Evolutionary conservation across 1,284 basidiomycete genomes (phyloP).

Genomic region (Athelia sp.): DNA sequence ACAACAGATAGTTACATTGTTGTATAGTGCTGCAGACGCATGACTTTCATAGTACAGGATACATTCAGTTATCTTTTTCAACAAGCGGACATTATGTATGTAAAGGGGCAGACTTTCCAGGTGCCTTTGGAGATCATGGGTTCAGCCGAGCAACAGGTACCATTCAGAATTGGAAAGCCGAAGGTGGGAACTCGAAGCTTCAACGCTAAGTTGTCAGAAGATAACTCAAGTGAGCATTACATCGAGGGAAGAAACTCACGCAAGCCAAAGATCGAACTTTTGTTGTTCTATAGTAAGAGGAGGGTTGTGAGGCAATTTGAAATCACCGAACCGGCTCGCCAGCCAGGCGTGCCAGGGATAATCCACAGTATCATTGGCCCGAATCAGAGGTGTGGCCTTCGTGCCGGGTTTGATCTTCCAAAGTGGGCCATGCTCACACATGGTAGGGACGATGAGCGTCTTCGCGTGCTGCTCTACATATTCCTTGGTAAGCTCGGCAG

Average conservation of each 20-base stretch:
- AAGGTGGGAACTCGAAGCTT: slow-evolving; percentile 9
- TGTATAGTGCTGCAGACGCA: slow-evolving; percentile 17
- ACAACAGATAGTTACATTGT: slow-evolving; percentile 70
- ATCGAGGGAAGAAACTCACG: slow-evolving; percentile 22
- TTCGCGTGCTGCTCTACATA: slow-evolving; percentile 16
- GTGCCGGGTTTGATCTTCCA: slow-evolving; percentile 16
- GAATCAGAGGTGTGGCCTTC: slow-evolving; percentile 15
- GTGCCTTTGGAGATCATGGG: too few species aligned
- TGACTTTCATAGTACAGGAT: too few species aligned
- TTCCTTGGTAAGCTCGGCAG: slow-evolving; percentile 8
- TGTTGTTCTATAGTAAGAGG: slow-evolving; percentile 9
- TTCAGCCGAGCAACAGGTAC: too few species aligned
- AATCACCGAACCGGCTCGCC: slow-evolving; percentile 12
- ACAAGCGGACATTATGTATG: too few species aligned
- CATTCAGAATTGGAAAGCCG: too few species aligned
- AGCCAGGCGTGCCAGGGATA: slow-evolving; percentile 27
- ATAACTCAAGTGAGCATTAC: slow-evolving; percentile 17
- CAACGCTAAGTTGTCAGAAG: background rate
- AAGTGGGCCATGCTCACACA: slow-evolving; percentile 25
- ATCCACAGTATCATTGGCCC: slow-evolving; percentile 21
- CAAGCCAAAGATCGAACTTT: slow-evolving; percentile 20
- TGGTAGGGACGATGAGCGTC: slow-evolving; percentile 17
- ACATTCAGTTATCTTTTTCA: too few species aligned
- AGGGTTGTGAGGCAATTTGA: slow-evolving; percentile 8
- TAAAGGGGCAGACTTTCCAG: too few species aligned